phyloP scores from a whole-genome alignment of 208 protist species.

The Naegleria fowleri region DNA sequence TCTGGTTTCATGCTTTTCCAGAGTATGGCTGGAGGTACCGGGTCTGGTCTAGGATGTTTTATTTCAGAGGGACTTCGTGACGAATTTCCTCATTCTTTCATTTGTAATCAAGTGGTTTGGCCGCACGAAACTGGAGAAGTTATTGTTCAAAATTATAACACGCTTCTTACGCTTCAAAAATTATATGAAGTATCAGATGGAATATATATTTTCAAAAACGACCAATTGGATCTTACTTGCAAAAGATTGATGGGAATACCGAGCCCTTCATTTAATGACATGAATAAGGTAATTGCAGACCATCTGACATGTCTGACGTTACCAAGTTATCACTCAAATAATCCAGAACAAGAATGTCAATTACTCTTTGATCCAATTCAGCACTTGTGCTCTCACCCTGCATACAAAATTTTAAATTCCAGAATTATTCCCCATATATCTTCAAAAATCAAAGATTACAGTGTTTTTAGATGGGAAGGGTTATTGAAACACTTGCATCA shows the following conservation, averaged over 20 bases:
- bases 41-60: conserved; percentile 46
- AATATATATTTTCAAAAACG: conserved; percentile 45
- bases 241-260: conserved; percentile 29
- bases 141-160: conserved; percentile 53
- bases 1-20: conserved; percentile 41
- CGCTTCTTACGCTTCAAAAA: conserved; percentile 38
- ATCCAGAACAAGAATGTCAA: background rate
- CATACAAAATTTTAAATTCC: conserved; percentile 30
- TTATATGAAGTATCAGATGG: conserved; percentile 38
- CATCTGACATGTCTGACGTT: conserved; percentile 25
- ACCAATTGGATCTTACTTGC: conserved; percentile 38
- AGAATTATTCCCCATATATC: conserved; percentile 35
- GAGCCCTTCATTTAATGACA: conserved; percentile 39
- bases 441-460: conserved; percentile 20
- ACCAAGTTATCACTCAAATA: background rate
- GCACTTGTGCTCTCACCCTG: conserved; percentile 36
- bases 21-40: conserved; percentile 50
- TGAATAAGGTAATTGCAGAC: conserved; percentile 45
- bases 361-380: conserved; percentile 25
- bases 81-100: conserved; percentile 31
- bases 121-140: conserved; percentile 47
- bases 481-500: conserved; percentile 36
- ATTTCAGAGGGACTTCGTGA: conserved; percentile 40
- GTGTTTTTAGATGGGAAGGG: conserved; percentile 33
- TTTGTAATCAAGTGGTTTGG: conserved; percentile 49